A percentile compares a stretch with the other conserved stretches of the same genome.
These are phyloP conservation scores for Clarireedia homoeocarpa DNA, from an alignment of 2,329 filamentous ascomycete species.

Conservation along the genomic window DNA sequence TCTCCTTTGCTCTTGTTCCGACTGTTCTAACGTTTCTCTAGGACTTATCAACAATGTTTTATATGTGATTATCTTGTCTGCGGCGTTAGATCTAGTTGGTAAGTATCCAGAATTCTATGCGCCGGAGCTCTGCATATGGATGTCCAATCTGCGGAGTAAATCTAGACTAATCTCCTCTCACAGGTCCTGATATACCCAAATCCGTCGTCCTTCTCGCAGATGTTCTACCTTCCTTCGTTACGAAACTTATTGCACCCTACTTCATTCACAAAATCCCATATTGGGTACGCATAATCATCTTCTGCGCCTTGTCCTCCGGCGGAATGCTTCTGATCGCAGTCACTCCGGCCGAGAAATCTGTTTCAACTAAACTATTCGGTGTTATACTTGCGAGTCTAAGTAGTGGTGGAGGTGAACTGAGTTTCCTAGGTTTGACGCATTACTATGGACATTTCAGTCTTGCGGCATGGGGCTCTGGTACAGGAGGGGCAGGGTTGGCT, in stretches of 20 bases:
- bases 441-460: conserved; percentile 85
- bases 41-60: conserved; percentile 94
- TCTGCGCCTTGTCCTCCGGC: conserved; percentile 65
- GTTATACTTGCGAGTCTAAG: conserved; percentile 80
- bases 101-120: background rate
- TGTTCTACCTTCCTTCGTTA: conserved; percentile 80
- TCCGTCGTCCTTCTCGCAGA: conserved; percentile 89
- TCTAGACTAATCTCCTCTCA: background rate
- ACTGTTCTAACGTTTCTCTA: conserved; percentile 29
- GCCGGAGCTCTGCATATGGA: background rate
- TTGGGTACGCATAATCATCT: conserved; percentile 61
- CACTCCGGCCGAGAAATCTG: conserved; percentile 58
- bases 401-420: conserved; percentile 81
- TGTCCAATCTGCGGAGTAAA: background rate
- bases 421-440: conserved; percentile 84
- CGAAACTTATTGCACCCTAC: conserved; percentile 85
- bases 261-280: conserved; percentile 89
- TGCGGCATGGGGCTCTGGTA: conserved; percentile 87
- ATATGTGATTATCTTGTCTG: conserved; percentile 93
- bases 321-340: conserved; percentile 89
- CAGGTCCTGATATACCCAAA: conserved; percentile 69
- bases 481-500: conserved; percentile 78
- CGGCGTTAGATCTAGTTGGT: conserved; percentile 86
- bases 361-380: conserved; percentile 70
- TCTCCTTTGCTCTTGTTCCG: background rate